Conservation (phyloP, 129 eudicot genomes). For the Calendula officinalis region DNA sequence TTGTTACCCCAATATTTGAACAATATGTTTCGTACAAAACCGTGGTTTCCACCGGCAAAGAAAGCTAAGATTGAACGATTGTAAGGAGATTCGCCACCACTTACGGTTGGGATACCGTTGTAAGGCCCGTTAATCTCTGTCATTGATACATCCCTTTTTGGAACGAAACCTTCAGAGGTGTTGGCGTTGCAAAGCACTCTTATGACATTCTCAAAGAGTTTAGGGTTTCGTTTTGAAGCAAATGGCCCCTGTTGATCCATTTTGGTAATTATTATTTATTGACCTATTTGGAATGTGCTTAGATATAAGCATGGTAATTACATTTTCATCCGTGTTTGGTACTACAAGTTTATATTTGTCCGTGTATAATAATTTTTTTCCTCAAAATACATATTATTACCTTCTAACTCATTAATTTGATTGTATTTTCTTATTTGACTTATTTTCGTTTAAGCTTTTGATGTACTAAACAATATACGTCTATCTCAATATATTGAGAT, state of each 20-base stretch:
- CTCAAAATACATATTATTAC: no score
- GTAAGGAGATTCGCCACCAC: slow-evolving; percentile 45
- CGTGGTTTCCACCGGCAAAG: slow-evolving; percentile 66
- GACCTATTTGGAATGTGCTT: not conserved
- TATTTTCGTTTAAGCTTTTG: no score
- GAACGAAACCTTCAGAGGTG: slow-evolving; percentile 53
- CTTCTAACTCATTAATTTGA: no score
- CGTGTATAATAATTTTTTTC: no score
- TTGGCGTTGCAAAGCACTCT: slow-evolving; percentile 69
- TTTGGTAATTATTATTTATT: not conserved
- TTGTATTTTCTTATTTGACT: no score
- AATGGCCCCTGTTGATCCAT: slow-evolving; percentile 34
- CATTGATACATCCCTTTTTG: slow-evolving; percentile 54
- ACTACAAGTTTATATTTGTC: no score
- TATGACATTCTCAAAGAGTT: slow-evolving; percentile 39
- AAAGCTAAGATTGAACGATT: slow-evolving; percentile 49
- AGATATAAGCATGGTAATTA: no score
- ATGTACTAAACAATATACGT: no score
- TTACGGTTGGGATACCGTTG: slow-evolving; percentile 25
- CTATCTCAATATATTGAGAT: no score
- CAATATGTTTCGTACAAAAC: slow-evolving; percentile 46
- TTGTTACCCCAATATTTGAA: slow-evolving; percentile 58
- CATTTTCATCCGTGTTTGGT: no score
- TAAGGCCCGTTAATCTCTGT: slow-evolving; percentile 56
- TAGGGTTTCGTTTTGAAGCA: slow-evolving; percentile 32